phyloP scores from a whole-genome alignment of 2,329 filamentous ascomycete species.

The Scedosporium minutisporum region DNA sequence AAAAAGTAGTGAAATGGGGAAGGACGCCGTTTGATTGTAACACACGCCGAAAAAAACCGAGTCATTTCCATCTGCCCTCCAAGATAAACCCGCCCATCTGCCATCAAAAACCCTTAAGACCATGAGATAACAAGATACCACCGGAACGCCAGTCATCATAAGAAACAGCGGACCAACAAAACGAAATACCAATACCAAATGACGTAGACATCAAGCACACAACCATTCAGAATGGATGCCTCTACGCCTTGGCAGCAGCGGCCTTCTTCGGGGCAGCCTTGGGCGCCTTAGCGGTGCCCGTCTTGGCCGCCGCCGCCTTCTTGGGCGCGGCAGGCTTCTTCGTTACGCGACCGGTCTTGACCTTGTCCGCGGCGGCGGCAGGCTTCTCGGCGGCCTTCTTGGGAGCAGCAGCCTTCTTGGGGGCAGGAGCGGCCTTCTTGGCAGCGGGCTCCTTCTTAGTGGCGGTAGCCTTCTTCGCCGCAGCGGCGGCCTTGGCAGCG shows the following conservation, averaged over 20 bases:
- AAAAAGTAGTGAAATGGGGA: not conserved
- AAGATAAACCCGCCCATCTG: not conserved
- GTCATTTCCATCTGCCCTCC: no score
- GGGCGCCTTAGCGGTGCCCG: conserved; percentile 15
- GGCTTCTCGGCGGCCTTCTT: conserved; percentile 19
- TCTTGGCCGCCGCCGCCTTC: conserved; percentile 15
- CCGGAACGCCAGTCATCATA: conserved; percentile 4
- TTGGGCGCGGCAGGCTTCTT: conserved; percentile 13
- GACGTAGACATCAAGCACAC: not conserved
- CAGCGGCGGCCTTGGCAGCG: conserved; percentile 19
- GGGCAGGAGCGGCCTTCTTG: conserved; percentile 29
- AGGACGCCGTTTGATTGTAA: not conserved
- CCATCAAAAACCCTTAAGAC: not conserved
- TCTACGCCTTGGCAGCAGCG: conserved; percentile 14
- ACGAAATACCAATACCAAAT: not conserved
- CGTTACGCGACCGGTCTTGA: conserved; percentile 4
- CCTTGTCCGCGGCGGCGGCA: conserved; percentile 16
- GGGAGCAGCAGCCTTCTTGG: conserved; percentile 17
- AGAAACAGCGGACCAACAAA: not conserved
- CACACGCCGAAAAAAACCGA: not conserved
- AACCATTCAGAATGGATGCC: not conserved
- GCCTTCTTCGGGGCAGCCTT: conserved; percentile 38
- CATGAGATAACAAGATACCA: not conserved
- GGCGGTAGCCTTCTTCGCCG: conserved; percentile 22
- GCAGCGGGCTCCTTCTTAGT: conserved; percentile 15